These are phyloP conservation scores for Lathyrus oleraceus DNA, from an alignment of 306 rosid species.

Conservation along the genomic window DNA sequence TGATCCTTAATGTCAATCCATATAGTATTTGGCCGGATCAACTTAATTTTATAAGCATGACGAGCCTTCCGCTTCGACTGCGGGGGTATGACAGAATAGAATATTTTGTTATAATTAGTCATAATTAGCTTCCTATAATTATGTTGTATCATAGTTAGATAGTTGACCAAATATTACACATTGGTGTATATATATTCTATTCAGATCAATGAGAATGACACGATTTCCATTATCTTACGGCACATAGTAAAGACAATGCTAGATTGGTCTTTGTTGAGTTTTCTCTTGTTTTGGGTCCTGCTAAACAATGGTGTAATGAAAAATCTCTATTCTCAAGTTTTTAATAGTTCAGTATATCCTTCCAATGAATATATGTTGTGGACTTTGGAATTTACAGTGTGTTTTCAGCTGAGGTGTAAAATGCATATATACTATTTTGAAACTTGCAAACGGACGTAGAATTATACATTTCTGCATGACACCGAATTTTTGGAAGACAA, in stretches of 20 bases:
- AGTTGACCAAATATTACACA: too few relatives aligned
- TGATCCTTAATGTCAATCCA: too few relatives aligned
- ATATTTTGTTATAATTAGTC: too few relatives aligned
- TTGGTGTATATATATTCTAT: too few relatives aligned
- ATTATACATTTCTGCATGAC: constrained; percentile 42
- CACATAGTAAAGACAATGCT: constrained; percentile 4
- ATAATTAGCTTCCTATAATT: too few relatives aligned
- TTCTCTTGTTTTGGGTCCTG: constrained; percentile 6
- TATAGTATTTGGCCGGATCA: too few relatives aligned
- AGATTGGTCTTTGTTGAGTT: not conserved
- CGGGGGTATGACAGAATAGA: too few relatives aligned
- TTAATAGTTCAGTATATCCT: constrained; percentile 5
- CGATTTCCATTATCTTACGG: too few relatives aligned
- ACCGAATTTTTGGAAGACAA: constrained; percentile 49
- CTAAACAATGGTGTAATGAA: not conserved
- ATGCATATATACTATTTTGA: not conserved
- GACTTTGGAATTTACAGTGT: not conserved
- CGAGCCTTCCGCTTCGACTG: too few relatives aligned
- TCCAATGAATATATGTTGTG: constrained; percentile 9
- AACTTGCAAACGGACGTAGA: constrained; percentile 16
- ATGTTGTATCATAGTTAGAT: too few relatives aligned
- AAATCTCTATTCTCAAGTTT: not conserved
- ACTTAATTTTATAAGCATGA: too few relatives aligned
- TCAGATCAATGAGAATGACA: too few relatives aligned
- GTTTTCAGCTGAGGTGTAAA: not conserved